phyloP scores from a whole-genome alignment of 2,329 filamentous ascomycete genomes.

The Arthroderma uncinatum region DNA sequence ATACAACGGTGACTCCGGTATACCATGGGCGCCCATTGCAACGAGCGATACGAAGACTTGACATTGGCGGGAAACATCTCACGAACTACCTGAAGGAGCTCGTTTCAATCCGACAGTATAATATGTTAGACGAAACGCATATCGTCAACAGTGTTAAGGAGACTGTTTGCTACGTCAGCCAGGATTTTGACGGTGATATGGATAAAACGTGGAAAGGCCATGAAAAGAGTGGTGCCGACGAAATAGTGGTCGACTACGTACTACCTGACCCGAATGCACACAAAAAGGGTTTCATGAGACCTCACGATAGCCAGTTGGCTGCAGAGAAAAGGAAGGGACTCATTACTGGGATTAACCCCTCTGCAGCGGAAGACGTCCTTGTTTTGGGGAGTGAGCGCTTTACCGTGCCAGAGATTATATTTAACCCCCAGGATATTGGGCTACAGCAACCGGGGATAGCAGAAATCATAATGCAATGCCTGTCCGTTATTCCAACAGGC shows the following conservation, averaged over 20 bases:
- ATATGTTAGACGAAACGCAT: conserved; percentile 87
- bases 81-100: conserved; percentile 88
- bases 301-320: conserved; percentile 60
- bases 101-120: conserved; percentile 82
- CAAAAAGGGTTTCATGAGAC: conserved; percentile 58
- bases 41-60: conserved; percentile 67
- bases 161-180: conserved; percentile 68
- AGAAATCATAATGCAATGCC: conserved; percentile 68
- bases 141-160: conserved; percentile 97
- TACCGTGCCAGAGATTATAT: conserved; percentile 76
- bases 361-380: conserved; percentile 62
- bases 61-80: conserved; percentile 83
- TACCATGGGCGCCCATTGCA: conserved; percentile 72
- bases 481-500: conserved; percentile 64
- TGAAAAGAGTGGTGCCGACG: conserved; percentile 19
- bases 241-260: conserved; percentile 78
- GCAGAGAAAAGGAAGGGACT: conserved; percentile 41
- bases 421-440: conserved; percentile 74
- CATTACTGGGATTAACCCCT: conserved; percentile 37
- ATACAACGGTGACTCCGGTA: conserved; percentile 80
- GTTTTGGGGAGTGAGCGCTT: conserved; percentile 90
- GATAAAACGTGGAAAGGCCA: conserved; percentile 71
- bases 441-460: conserved; percentile 72
- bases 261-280: conserved; percentile 64
- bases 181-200: conserved; percentile 65